phyloP scores from a whole-genome alignment of 106 monocot species.

The Ottelia alismoides region DNA sequence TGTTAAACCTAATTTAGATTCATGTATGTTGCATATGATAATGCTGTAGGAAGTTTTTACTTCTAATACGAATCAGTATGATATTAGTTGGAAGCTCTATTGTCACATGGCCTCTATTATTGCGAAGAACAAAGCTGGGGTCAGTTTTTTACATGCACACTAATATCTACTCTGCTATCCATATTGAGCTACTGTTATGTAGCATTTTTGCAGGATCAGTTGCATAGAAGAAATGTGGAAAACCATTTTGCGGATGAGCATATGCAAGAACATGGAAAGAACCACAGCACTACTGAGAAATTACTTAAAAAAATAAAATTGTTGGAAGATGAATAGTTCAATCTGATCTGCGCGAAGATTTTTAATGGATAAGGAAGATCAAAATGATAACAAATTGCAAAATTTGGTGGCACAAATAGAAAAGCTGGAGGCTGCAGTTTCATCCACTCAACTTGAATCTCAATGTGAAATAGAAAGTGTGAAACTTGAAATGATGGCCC shows the following conservation, averaged over 20 bases:
- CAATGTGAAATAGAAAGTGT: conserved; percentile 86
- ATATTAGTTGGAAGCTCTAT: no score
- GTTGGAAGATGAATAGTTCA: conserved; percentile 28
- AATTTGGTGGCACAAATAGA: conserved; percentile 35
- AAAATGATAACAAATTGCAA: conserved; percentile 38
- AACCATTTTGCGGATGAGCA: conserved; percentile 45
- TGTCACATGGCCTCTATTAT: no score
- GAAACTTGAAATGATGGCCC: conserved; percentile 50
- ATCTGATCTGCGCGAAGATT: conserved; percentile 26
- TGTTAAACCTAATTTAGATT: no score
- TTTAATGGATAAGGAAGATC: conserved; percentile 31
- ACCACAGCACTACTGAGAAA: conserved; percentile 29
- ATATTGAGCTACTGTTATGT: no score
- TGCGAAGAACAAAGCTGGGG: no score
- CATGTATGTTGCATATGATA: no score
- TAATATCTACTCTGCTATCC: no score
- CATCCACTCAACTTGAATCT: conserved; percentile 41
- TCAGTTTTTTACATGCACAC: no score
- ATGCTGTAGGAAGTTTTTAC: no score
- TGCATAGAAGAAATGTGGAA: conserved; percentile 40
- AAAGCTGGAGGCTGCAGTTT: conserved; percentile 39
- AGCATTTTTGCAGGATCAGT: conserved; percentile 79
- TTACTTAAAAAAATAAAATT: conserved; percentile 30
- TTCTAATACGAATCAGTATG: no score
- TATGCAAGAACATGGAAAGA: conserved; percentile 52